Conservation (phyloP, 2,329 filamentous ascomycete genomes). For the Phialophora macrospora region DNA sequence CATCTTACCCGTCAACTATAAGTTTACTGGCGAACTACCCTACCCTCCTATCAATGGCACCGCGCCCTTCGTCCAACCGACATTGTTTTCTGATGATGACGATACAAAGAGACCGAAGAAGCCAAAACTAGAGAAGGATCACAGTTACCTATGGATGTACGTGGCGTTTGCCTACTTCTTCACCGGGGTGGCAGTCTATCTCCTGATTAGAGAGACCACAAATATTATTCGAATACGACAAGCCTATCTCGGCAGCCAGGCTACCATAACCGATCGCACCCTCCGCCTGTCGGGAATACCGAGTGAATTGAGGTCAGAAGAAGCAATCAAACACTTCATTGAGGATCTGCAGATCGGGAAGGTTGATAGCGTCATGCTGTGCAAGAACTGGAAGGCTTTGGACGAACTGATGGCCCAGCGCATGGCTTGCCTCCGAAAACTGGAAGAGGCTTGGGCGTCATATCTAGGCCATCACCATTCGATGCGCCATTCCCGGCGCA, state of each 20-base stretch:
- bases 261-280: constrained; percentile 93
- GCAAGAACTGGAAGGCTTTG: constrained; percentile 81
- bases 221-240: constrained; percentile 85
- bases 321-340: constrained; percentile 81
- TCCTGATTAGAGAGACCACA: constrained; percentile 81
- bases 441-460: constrained; percentile 84
- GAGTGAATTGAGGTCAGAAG: constrained; percentile 74
- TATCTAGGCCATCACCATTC: constrained; percentile 62
- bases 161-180: constrained; percentile 95
- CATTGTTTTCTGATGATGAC: constrained; percentile 41
- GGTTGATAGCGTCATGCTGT: constrained; percentile 85
- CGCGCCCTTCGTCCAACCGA: constrained; percentile 19
- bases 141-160: constrained; percentile 84
- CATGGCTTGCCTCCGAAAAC: constrained; percentile 66
- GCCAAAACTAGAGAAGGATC: constrained; percentile 44
- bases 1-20: constrained; percentile 82
- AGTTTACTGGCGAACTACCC: constrained; percentile 59
- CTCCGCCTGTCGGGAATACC: constrained; percentile 92
- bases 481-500: constrained; percentile 55
- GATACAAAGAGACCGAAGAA: constrained; percentile 40
- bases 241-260: constrained; percentile 88
- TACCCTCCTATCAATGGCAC: constrained; percentile 35
- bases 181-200: constrained; percentile 77
- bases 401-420: constrained; percentile 75
- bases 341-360: constrained; percentile 87